Base-by-base conservation (phyloP, 257 asterid species). In the Solanum tarapatanum region DNA sequence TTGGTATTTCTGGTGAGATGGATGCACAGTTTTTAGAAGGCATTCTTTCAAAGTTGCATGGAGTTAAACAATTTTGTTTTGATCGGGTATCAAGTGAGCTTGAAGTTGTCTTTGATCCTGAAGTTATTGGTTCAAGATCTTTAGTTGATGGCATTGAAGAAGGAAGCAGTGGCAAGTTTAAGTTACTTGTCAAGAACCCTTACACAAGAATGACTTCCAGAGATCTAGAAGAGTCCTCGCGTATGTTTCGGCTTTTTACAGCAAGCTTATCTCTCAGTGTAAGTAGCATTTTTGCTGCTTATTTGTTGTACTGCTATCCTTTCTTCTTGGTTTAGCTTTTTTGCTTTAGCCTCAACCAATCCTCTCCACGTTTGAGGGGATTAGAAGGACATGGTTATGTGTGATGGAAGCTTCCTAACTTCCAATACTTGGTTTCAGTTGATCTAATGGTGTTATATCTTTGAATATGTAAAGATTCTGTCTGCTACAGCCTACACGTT, bases 261-360 rank as follows among this genome's bases (percentile, higher is more conserved):
- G 94, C 98, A 37, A 97, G 99, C 90, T 92, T 96, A 90, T 89
- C 92, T 86, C 95, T 97, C 86, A 96, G 99, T 64, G 99, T 97
- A 91, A 95, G 99, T 92, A 51, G 21, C 19, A 8, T 6, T 69
- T 76, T 60, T 84, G 30, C 75, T 84, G 62, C 23, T 86, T 79
- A 24, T 64, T 84, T n/a, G 55, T 60, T 86, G 60, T 60, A 55
- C 36, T 35, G 24, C 37, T 37, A 35, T 76, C 51, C 37, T 48
- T 35, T 45, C 83, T 77, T 16, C 45, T 32, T 85, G 30, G 85
- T 79, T 84, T 79, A 86, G 83, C 32, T 41, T 41, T 21, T 43
- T 82, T 48, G 41, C 10, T 6, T 68, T 36, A 69, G 86, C 66
- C 55, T 24, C 66, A 32, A 69, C 64, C 45, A 69, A 9, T 6